phyloP scores from a whole-genome alignment of 805 yeast genomes.

The Cyberlindnera mrakii region DNA sequence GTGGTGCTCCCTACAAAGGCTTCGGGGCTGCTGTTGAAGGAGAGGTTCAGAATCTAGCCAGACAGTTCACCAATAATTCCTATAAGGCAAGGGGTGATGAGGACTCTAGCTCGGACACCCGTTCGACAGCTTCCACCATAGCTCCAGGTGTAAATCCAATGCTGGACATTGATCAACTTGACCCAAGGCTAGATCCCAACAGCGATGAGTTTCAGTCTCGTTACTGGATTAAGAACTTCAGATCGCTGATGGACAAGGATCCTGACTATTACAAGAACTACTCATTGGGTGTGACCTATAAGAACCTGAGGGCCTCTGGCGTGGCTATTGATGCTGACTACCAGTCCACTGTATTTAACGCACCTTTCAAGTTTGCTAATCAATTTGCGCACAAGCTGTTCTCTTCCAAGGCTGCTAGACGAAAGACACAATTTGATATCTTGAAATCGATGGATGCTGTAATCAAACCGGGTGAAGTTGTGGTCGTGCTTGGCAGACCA shows the following conservation, averaged over 20 bases:
- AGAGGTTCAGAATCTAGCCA: conserved; percentile 6
- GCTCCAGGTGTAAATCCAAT: conserved; percentile 37
- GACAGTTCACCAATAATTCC: conserved; percentile 25
- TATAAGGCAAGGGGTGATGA: not conserved
- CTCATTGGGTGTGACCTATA: conserved; percentile 52
- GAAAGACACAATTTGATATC: conserved; percentile 34
- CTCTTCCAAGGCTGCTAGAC: conserved; percentile 18
- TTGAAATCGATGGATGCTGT: conserved; percentile 52
- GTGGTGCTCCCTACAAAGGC: conserved; percentile 1
- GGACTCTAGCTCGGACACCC: not conserved
- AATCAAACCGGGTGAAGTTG: conserved; percentile 57
- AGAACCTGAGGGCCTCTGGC: conserved; percentile 57
- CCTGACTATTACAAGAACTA: conserved; percentile 56
- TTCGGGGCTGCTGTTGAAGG: not conserved
- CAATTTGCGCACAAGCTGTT: conserved; percentile 10
- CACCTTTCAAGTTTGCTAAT: conserved; percentile 23
- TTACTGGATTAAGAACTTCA: conserved; percentile 60
- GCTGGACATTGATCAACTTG: conserved; percentile 21
- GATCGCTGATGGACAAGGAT: conserved; percentile 44
- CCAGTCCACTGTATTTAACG: conserved; percentile 55
- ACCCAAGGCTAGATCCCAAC: conserved; percentile 52
- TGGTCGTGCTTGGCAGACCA: conserved; percentile 75
- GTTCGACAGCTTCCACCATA: conserved; percentile 17
- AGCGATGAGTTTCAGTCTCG: conserved; percentile 48
- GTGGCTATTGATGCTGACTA: conserved; percentile 55